phyloP scores from a whole-genome alignment of 1,284 basidiomycete genomes.

The Cutaneotrichosporon cutaneum region DNA sequence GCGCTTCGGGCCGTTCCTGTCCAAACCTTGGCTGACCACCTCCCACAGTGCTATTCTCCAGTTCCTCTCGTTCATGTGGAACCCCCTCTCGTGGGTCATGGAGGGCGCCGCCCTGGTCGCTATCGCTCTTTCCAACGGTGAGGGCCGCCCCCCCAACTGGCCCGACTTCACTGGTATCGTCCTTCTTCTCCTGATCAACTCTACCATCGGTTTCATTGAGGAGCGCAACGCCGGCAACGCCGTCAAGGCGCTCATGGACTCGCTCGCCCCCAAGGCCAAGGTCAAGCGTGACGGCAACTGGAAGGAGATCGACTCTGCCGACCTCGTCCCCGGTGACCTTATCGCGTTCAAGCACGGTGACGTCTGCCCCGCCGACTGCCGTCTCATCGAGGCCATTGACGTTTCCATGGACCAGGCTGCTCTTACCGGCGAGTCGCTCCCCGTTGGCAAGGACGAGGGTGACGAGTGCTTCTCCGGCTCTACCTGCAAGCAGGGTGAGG shows the following conservation, averaged over 20 bases:
- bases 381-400: conserved; percentile 91
- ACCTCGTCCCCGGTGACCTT: conserved; percentile 90
- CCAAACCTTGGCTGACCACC: not conserved
- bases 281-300: conserved; percentile 80
- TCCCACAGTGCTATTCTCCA: conserved; percentile 54
- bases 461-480: conserved; percentile 98
- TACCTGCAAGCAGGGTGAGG: conserved; percentile 96
- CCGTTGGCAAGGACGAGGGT: conserved; percentile 81
- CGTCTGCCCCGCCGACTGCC: conserved; percentile 91
- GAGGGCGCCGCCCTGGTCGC: conserved; percentile 95
- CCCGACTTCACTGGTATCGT: conserved; percentile 97
- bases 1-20: not conserved
- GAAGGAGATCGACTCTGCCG: conserved; percentile 83
- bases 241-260: conserved; percentile 99
- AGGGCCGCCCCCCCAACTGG: conserved; percentile 82
- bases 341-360: conserved; percentile 97
- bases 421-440: conserved; percentile 92
- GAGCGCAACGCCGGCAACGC: conserved; percentile 96
- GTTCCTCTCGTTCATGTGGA: conserved; percentile 98
- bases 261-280: conserved; percentile 93
- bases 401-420: conserved; percentile 96
- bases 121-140: conserved; percentile 93
- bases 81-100: conserved; percentile 99
- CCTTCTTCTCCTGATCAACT: conserved; percentile 89
- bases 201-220: conserved; percentile 96